Percentiles rank a stretch among this genome's conserved stretches.
These are phyloP conservation scores for Vicia sativa DNA, from an alignment of 306 rosid genomes.

Conservation along the genomic window DNA sequence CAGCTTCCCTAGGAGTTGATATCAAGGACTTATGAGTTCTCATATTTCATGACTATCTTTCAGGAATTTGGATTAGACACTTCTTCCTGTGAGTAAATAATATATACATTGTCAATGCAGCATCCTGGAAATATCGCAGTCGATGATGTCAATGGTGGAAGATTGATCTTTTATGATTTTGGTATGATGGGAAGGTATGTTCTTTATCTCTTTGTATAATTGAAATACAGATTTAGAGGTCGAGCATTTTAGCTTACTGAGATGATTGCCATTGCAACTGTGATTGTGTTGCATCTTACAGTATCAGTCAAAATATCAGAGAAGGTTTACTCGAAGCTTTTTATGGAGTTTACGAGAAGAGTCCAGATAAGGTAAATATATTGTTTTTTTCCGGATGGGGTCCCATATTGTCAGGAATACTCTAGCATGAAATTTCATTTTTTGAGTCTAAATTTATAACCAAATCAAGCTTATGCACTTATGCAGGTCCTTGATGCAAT, in stretches of 20 bases:
- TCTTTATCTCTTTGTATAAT: slow-evolving; percentile 24
- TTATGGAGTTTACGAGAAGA: slow-evolving; percentile 95
- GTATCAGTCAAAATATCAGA: slow-evolving; percentile 92
- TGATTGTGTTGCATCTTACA: slow-evolving; percentile 48
- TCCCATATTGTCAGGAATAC: slow-evolving; percentile 32
- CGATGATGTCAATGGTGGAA: slow-evolving; percentile 98
- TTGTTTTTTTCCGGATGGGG: slow-evolving; percentile 3
- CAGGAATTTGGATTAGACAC: slow-evolving; percentile 24
- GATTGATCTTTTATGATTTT: slow-evolving; percentile 99
- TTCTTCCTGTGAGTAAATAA: slow-evolving; percentile 12
- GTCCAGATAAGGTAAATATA: slow-evolving; percentile 94
- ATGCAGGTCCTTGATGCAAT: slow-evolving; percentile 94
- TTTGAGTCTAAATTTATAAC: slow-evolving; percentile 33
- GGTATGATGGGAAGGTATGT: slow-evolving; percentile 99
- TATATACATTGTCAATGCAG: slow-evolving; percentile 51
- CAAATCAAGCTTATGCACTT: slow-evolving; percentile 37
- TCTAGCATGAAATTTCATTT: slow-evolving; percentile 29
- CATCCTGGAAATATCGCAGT: slow-evolving; percentile 99
- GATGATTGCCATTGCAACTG: slow-evolving; percentile 20
- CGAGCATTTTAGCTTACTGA: slow-evolving; percentile 29
- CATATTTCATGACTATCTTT: slow-evolving; percentile 32
- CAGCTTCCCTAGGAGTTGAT: slow-evolving; percentile 15
- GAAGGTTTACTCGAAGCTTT: slow-evolving; percentile 93
- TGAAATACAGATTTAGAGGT: slow-evolving; percentile 9
- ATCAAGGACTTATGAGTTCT: slow-evolving; percentile 3